These are phyloP conservation scores for Tubosaeta sp. DNA, from an alignment of 768 basidiomycete genomes.

Conservation along the genomic window DNA sequence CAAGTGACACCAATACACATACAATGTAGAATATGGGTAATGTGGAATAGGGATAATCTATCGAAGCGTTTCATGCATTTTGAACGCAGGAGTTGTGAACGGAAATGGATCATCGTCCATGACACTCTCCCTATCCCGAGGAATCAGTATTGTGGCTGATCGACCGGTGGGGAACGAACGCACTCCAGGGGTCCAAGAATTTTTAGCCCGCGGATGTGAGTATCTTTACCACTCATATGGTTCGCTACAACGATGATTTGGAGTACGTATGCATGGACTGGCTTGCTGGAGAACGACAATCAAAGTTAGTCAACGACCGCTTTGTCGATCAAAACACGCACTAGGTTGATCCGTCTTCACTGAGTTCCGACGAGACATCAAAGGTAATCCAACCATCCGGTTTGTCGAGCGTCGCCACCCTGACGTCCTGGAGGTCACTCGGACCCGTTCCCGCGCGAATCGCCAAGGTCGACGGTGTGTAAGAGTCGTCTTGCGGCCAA, in stretches of 20 bases:
- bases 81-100: conserved; percentile 61
- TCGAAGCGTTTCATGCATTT: conserved; percentile 75
- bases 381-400: conserved; percentile 94
- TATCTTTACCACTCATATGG: conserved; percentile 98
- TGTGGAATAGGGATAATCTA: conserved; percentile 31
- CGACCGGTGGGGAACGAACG: conserved; percentile 12
- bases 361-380: conserved; percentile 74
- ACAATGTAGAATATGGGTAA: conserved; percentile 27
- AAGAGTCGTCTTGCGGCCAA: conserved; percentile 87
- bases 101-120: conserved; percentile 69
- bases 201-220: conserved; percentile 88
- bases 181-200: conserved; percentile 87
- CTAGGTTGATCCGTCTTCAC: conserved; percentile 77
- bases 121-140: conserved; percentile 35
- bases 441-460: conserved; percentile 90
- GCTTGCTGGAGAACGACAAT: conserved; percentile 50
- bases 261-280: conserved; percentile 83
- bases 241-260: conserved; percentile 90
- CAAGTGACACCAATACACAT: conserved; percentile 15
- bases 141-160: neutral
- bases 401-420: conserved; percentile 78
- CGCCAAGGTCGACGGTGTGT: conserved; percentile 88
- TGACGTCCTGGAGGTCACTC: conserved; percentile 89
- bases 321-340: conserved; percentile 35
- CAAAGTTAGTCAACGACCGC: neutral